Conservation (phyloP, 116 monocot genomes). For the Dioscorea cayenensis region DNA sequence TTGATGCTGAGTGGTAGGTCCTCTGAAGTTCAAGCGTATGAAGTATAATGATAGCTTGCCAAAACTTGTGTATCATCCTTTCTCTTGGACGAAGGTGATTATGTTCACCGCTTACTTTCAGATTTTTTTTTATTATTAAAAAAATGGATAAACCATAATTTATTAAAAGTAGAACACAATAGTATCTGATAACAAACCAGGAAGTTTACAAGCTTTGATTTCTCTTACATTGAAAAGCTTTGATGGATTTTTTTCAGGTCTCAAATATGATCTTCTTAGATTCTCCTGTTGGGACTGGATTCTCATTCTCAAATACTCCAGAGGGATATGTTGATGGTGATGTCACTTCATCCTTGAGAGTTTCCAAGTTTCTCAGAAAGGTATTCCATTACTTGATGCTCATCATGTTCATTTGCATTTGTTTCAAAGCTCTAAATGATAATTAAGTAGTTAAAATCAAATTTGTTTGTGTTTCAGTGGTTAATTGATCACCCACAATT, state of each 20-base stretch:
- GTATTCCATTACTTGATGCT: background rate
- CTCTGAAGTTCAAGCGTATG: slow-evolving; percentile 16
- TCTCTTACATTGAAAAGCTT: too few relatives aligned
- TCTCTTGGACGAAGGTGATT: slow-evolving; percentile 58
- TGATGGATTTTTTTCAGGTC: too few relatives aligned
- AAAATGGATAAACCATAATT: too few relatives aligned
- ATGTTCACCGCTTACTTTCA: too few relatives aligned
- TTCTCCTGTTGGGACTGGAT: slow-evolving; percentile 36
- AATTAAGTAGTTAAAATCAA: too few relatives aligned
- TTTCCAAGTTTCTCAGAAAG: slow-evolving; percentile 19
- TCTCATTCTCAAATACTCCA: slow-evolving; percentile 17
- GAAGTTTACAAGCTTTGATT: too few relatives aligned
- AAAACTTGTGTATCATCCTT: slow-evolving; percentile 24
- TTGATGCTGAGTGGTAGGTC: too few relatives aligned
- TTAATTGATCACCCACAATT: slow-evolving; percentile 3
- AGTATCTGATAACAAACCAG: too few relatives aligned
- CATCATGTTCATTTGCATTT: too few relatives aligned
- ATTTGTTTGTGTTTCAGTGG: background rate
- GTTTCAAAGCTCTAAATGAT: too few relatives aligned
- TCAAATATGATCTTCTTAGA: slow-evolving; percentile 33
- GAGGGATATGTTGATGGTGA: slow-evolving; percentile 24
- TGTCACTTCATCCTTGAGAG: slow-evolving; percentile 2
- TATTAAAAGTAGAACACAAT: too few relatives aligned
- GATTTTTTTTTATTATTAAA: too few relatives aligned
- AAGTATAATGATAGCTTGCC: slow-evolving; percentile 30